Percentiles rank a stretch among this genome's conserved stretches.
Conservation (phyloP, 2,329 filamentous ascomycete genomes). For the Colletotrichum somersetense region DNA sequence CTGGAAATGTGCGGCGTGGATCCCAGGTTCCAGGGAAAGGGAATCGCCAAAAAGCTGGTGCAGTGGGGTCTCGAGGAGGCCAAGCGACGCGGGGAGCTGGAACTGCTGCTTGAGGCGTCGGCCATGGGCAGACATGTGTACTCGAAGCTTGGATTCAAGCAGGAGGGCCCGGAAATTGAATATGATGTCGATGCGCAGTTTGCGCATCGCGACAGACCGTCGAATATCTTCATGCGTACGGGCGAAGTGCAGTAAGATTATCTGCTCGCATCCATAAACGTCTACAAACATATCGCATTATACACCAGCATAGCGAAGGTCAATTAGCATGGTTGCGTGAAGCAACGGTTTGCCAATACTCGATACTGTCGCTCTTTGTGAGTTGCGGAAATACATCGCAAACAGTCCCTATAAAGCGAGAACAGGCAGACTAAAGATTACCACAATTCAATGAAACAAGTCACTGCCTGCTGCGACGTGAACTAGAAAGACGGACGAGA, state of each 20-base stretch:
- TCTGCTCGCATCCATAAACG: neutral
- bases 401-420: too few species aligned
- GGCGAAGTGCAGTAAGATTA: constrained; percentile 23
- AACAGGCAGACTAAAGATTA: too few species aligned
- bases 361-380: neutral
- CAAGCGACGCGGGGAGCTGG: constrained; percentile 54
- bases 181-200: constrained; percentile 62
- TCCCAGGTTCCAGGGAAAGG: constrained; percentile 64
- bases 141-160: constrained; percentile 58
- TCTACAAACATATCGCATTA: neutral
- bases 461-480: neutral
- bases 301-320: neutral
- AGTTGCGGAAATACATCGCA: neutral
- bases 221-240: constrained; percentile 63
- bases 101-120: constrained; percentile 61
- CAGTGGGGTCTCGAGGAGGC: constrained; percentile 62
- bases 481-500: neutral
- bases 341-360: neutral
- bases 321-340: neutral
- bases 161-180: constrained; percentile 56
- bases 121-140: constrained; percentile 63
- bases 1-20: constrained; percentile 66
- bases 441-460: neutral
- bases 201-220: constrained; percentile 50
- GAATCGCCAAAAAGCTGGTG: constrained; percentile 60